phyloP scores from a whole-genome alignment of 1,284 basidiomycete genomes.

The Puccinia sorghi region DNA sequence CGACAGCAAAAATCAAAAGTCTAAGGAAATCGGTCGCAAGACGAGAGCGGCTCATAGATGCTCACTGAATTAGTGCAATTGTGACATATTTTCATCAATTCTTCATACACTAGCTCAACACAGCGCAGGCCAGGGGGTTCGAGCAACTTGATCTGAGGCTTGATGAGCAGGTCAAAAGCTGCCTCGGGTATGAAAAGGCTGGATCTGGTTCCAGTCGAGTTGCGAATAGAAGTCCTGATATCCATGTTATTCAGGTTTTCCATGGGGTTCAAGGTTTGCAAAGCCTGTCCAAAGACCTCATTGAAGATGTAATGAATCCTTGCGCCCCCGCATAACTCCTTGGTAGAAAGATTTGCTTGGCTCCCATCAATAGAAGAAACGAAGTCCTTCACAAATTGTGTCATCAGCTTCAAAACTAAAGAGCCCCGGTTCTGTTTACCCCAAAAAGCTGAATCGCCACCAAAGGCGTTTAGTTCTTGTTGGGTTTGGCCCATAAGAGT shows the following conservation, averaged over 20 bases:
- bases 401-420: constrained; percentile 85
- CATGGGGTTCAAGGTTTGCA: constrained; percentile 86
- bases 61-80: constrained; percentile 86
- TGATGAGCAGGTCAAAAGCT: constrained; percentile 95
- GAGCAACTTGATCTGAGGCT: constrained; percentile 96
- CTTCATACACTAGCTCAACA: constrained; percentile 97
- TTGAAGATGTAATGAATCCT: constrained; percentile 99
- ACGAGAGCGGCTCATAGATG: constrained; percentile 45
- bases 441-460: constrained; percentile 84
- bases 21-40: neutral
- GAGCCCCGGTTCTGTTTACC: constrained; percentile 81
- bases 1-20: neutral
- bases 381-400: constrained; percentile 96
- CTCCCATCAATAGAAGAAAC: constrained; percentile 97
- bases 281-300: constrained; percentile 91
- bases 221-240: constrained; percentile 96
- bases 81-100: constrained; percentile 98
- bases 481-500: constrained; percentile 99
- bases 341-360: constrained; percentile 94
- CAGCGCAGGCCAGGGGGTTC: constrained; percentile 91
- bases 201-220: constrained; percentile 94
- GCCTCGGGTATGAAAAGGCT: constrained; percentile 96
- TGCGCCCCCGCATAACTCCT: constrained; percentile 96
- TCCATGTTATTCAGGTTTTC: constrained; percentile 88
- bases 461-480: constrained; percentile 91